These are phyloP conservation scores for Rhizopogon hawkerae DNA, from an alignment of 1,284 basidiomycete species.

Conservation along the genomic window DNA sequence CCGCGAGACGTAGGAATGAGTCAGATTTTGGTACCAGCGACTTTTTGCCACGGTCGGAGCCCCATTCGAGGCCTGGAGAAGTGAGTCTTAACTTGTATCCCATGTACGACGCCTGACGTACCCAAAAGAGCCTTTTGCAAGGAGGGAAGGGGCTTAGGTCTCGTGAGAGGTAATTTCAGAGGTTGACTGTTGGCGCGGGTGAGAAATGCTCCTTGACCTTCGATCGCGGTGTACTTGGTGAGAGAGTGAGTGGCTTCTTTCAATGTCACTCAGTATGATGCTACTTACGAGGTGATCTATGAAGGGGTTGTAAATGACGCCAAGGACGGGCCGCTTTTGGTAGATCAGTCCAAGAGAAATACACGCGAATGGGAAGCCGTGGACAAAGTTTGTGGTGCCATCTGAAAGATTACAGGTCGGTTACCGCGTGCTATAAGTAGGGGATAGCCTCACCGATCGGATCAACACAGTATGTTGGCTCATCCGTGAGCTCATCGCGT, in stretches of 20 bases:
- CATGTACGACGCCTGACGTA: conserved; percentile 15
- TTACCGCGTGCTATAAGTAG: not conserved
- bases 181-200: conserved; percentile 43
- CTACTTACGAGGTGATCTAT: conserved; percentile 63
- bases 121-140: conserved; percentile 78
- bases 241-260: not conserved
- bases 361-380: conserved; percentile 84
- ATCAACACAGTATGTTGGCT: conserved; percentile 89
- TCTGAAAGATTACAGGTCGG: conserved; percentile 36
- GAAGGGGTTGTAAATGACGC: conserved; percentile 92
- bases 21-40: conserved; percentile 59
- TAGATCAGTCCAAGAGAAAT: conserved; percentile 90
- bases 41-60: conserved; percentile 64
- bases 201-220: conserved; percentile 76
- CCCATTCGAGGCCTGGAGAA: conserved; percentile 80
- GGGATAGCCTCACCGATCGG: conserved; percentile 54
- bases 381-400: conserved; percentile 92
- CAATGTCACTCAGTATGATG: not conserved
- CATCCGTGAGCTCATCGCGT: conserved; percentile 67
- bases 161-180: conserved; percentile 65
- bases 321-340: conserved; percentile 72
- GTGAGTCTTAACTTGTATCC: not conserved
- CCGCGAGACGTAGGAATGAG: conserved; percentile 73
- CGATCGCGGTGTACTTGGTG: conserved; percentile 69
- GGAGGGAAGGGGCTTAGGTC: conserved; percentile 61